Percentiles rank a stretch among this genome's conserved stretches.
Conservation (phyloP, 805 yeast species). For the Yarrowia divulgata region DNA sequence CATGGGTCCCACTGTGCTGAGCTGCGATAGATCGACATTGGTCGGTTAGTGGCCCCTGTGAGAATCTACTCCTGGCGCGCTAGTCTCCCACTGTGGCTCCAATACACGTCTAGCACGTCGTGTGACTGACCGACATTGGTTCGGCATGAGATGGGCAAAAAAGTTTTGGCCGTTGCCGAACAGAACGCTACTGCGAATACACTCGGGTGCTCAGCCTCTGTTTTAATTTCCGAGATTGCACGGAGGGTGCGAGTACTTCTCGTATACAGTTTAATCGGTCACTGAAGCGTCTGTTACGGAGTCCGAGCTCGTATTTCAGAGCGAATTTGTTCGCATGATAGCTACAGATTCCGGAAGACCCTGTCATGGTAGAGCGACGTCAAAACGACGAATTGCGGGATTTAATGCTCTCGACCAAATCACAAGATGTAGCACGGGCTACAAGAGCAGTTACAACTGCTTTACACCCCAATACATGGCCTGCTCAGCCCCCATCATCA, state of each 20-base stretch:
- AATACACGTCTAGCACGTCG: background rate
- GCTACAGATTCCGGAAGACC: background rate
- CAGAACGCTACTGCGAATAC: background rate
- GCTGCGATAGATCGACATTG: too few relatives aligned
- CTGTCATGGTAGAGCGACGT: background rate
- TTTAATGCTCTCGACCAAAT: too few relatives aligned
- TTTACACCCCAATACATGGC: too few relatives aligned
- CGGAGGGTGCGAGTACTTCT: too few relatives aligned
- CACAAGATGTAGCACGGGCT: too few relatives aligned
- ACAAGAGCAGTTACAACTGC: too few relatives aligned
- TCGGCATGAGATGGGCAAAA: background rate
- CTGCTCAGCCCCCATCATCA: constrained; percentile 18
- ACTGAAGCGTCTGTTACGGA: background rate
- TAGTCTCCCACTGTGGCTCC: background rate
- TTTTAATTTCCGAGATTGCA: too few relatives aligned
- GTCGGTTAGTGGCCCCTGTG: background rate
- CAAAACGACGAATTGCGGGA: background rate
- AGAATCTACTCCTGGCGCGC: background rate
- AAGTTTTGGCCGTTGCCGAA: constrained; percentile 7
- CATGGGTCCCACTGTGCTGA: background rate
- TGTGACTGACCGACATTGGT: background rate
- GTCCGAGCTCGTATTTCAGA: constrained; percentile 17
- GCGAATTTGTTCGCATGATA: too few relatives aligned
- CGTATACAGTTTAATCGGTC: too few relatives aligned
- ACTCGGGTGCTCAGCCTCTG: constrained; percentile 8